Conservation (phyloP, 2,329 filamentous ascomycete genomes). For the Aspergillus novoparasiticus region DNA sequence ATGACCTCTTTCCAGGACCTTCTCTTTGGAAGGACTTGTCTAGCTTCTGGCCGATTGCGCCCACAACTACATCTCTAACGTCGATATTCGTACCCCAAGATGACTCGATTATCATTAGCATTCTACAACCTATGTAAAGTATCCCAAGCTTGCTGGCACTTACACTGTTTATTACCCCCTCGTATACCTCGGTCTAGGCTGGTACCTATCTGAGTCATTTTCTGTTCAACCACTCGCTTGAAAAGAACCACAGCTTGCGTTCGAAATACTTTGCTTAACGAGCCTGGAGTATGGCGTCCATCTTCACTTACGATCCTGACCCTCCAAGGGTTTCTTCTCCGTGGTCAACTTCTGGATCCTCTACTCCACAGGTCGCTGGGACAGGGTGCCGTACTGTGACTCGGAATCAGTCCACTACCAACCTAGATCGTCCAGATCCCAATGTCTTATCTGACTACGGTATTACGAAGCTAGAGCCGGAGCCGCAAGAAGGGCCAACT, state of each 20-base stretch:
- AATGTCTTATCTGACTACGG: constrained; percentile 57
- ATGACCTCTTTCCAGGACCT: background rate
- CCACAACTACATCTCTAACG: background rate
- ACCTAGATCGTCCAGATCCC: constrained; percentile 43
- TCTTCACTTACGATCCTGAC: constrained; percentile 92
- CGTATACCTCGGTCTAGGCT: constrained; percentile 8
- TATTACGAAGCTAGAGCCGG: constrained; percentile 78
- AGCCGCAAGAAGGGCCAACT: constrained; percentile 90
- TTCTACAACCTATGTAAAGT: constrained; percentile 11
- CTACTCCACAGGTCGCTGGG: constrained; percentile 39
- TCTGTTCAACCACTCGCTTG: background rate
- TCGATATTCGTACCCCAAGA: constrained; percentile 17
- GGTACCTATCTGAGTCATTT: constrained; percentile 10
- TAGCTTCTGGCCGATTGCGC: constrained; percentile 1
- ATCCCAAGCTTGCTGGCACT: constrained; percentile 10
- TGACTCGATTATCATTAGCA: constrained; percentile 20
- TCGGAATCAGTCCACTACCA: constrained; percentile 36
- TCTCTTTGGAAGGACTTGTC: background rate
- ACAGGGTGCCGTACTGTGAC: constrained; percentile 27
- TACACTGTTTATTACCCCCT: constrained; percentile 5
- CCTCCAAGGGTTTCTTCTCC: constrained; percentile 87
- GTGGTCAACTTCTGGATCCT: constrained; percentile 68
- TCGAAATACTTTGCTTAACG: constrained; percentile 6
- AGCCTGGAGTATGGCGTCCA: constrained; percentile 71
- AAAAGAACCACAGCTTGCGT: background rate